Evolutionary conservation across 441 rosid genomes (phyloP).

Genomic region (Corymbia citriodora): DNA sequence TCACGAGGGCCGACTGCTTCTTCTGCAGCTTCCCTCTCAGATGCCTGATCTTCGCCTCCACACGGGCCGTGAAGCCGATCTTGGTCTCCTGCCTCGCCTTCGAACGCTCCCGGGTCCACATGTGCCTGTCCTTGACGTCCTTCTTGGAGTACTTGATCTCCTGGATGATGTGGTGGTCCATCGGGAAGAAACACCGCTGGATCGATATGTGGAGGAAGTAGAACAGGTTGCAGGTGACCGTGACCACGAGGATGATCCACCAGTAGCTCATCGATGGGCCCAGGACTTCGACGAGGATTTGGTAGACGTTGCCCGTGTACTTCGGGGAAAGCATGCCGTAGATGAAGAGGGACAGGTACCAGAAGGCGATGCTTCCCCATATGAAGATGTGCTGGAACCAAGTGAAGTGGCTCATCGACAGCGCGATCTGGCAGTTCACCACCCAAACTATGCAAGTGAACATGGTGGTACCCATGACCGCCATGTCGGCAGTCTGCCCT

Average conservation of each 20-base stretch:
- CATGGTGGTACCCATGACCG: conserved; percentile 83
- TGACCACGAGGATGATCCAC: conserved; percentile 65
- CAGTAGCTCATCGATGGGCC: conserved; percentile 88
- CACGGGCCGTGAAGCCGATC: conserved; percentile 90
- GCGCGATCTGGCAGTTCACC: conserved; percentile 92
- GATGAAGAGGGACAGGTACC: conserved; percentile 82
- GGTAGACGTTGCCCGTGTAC: conserved; percentile 63
- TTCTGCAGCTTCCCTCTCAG: conserved; percentile 67
- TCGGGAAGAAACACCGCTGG: conserved; percentile 77
- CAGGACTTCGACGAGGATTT: conserved; percentile 74
- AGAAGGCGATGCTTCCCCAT: conserved; percentile 84
- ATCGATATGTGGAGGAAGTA: conserved; percentile 75
- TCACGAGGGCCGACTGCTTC: conserved; percentile 39
- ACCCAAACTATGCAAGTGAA: conserved; percentile 94
- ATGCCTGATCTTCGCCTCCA: conserved; percentile 90
- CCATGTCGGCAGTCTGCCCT: conserved; percentile 97
- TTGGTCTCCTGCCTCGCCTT: conserved; percentile 95
- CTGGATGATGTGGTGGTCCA: conserved; percentile 99
- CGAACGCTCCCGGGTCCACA: conserved; percentile 88
- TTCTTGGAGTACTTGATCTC: conserved; percentile 88
- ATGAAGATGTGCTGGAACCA: conserved; percentile 95
- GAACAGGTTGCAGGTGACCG: conserved; percentile 63
- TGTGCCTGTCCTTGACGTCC: conserved; percentile 68
- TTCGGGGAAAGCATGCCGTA: conserved; percentile 80
- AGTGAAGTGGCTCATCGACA: conserved; percentile 95